phyloP scores from a whole-genome alignment of 805 yeast species.

The Wickerhamomyces subpelliculosus region DNA sequence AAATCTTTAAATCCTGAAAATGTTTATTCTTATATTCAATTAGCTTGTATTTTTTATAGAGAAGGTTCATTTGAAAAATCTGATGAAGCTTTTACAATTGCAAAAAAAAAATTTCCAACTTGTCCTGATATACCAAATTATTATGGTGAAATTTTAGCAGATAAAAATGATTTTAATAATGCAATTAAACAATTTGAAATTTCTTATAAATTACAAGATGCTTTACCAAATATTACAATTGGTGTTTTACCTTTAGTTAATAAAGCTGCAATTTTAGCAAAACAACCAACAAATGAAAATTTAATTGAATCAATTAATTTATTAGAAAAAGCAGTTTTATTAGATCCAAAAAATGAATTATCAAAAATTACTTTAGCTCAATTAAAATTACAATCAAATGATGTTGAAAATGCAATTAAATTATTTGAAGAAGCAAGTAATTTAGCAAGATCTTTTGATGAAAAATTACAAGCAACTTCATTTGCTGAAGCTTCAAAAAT shows the following conservation, averaged over 20 bases:
- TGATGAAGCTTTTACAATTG: conserved; percentile 59
- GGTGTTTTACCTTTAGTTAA: conserved; percentile 88
- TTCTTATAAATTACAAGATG: conserved; percentile 76
- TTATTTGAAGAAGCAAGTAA: conserved; percentile 79
- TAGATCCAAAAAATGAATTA: conserved; percentile 85
- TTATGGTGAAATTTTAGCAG: conserved; percentile 89
- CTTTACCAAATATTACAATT: conserved; percentile 59
- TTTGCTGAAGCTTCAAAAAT: conserved; percentile 90
- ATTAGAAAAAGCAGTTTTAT: conserved; percentile 66
- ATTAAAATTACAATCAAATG: conserved; percentile 75
- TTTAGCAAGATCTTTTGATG: conserved; percentile 78
- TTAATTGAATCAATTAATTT: conserved; percentile 55
- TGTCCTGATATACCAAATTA: conserved; percentile 91
- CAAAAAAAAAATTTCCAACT: conserved; percentile 71
- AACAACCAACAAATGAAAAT: conserved; percentile 37
- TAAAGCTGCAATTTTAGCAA: conserved; percentile 70
- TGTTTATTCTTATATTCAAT: conserved; percentile 82
- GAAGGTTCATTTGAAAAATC: conserved; percentile 53
- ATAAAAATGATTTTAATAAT: conserved; percentile 60
- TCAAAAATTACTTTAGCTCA: conserved; percentile 92
- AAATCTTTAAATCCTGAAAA: conserved; percentile 67
- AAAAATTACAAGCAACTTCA: conserved; percentile 84
- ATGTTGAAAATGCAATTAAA: conserved; percentile 72
- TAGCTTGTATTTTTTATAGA: conserved; percentile 88
- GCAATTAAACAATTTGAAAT: conserved; percentile 82